Base-by-base conservation (phyloP, 2,329 filamentous ascomycete genomes). In the Claviceps maximensis region DNA sequence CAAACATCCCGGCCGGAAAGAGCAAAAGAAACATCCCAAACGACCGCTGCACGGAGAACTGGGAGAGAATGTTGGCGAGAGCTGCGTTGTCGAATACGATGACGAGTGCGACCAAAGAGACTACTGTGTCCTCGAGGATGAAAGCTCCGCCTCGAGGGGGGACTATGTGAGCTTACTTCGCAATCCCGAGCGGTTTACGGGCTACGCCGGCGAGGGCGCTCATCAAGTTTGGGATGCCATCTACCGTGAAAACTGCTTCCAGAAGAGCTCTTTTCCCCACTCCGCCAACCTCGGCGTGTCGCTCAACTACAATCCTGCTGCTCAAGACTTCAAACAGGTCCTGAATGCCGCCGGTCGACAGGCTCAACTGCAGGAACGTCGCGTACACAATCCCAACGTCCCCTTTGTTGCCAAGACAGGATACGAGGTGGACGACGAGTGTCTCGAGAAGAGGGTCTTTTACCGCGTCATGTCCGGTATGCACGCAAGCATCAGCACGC, bases 401-500 rank as follows among this genome's bases (percentile, higher is more conserved):
- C 76, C 77, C 1, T 80, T 83, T 49, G 76, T 82, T 48, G 76
- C 82, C 49, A 78, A 79, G 61, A 80, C 80, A 8, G 78, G 80
- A 0, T 74, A 91, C 49, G 87, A 93, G 58, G 76, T 83, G 48
- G 89, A 95, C 59, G 90, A 96, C 60, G 87, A 95, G 64, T 98
- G 93, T 63, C 73, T 98, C 25, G 93, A 98, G 74, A 97, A 98
- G 77, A 86, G 93, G n/a, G 93, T 97, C 40, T 98, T 98, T 68
- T 93, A 97, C 71, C 81, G 90, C 7, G 83, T 98, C 57, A 82
- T 98, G 57, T 95, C 89, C 50, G 93, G 93, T 45, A 96, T 98
- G 93, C 93, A 98, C 68, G 89, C 93, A 17, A 95, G 90, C 58
- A 98, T 98, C 67, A 95, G 89, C 58, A 87, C 90, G 0, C 93